These are phyloP conservation scores for Geosmithia putterillii DNA, from an alignment of 2,329 filamentous ascomycete genomes.

Conservation along the genomic window DNA sequence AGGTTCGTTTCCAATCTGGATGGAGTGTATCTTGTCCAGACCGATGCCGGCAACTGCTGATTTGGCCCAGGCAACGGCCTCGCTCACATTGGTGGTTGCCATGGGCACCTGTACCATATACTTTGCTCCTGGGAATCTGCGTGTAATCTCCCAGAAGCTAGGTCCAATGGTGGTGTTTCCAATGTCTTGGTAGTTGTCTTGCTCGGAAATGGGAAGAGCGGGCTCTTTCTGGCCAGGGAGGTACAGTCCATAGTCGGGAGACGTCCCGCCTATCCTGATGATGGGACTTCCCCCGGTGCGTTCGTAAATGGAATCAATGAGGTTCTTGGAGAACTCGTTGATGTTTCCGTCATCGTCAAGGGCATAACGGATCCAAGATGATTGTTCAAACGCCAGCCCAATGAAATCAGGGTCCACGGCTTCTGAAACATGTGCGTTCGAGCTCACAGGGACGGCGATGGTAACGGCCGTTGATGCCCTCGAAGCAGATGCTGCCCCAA, in stretches of 20 bases:
- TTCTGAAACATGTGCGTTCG: neutral
- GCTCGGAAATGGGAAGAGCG: slow-evolving; percentile 17
- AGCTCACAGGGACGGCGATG: neutral
- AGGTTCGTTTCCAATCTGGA: slow-evolving; percentile 21
- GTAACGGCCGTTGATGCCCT: neutral
- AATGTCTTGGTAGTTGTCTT: slow-evolving; percentile 19
- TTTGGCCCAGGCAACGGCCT: slow-evolving; percentile 18
- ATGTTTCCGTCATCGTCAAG: slow-evolving; percentile 14
- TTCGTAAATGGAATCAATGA: slow-evolving; percentile 18
- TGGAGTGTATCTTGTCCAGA: slow-evolving; percentile 18
- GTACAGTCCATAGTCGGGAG: slow-evolving; percentile 20
- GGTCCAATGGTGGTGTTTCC: slow-evolving; percentile 20
- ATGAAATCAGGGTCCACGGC: slow-evolving; percentile 2
- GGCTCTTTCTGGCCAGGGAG: slow-evolving; percentile 15
- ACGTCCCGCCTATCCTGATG: slow-evolving; percentile 21
- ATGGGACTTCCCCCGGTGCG: slow-evolving; percentile 19
- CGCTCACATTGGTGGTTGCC: slow-evolving; percentile 19
- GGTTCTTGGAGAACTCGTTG: slow-evolving; percentile 19
- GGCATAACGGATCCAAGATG: slow-evolving; percentile 19
- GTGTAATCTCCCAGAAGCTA: slow-evolving; percentile 17
- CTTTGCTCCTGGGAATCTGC: slow-evolving; percentile 16
- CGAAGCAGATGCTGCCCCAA: neutral
- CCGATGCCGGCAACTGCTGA: slow-evolving; percentile 15
- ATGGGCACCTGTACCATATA: slow-evolving; percentile 22
- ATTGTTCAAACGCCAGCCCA: slow-evolving; percentile 11